Base-by-base conservation (phyloP, 805 yeast species). In the Myxozyma neglecta region DNA sequence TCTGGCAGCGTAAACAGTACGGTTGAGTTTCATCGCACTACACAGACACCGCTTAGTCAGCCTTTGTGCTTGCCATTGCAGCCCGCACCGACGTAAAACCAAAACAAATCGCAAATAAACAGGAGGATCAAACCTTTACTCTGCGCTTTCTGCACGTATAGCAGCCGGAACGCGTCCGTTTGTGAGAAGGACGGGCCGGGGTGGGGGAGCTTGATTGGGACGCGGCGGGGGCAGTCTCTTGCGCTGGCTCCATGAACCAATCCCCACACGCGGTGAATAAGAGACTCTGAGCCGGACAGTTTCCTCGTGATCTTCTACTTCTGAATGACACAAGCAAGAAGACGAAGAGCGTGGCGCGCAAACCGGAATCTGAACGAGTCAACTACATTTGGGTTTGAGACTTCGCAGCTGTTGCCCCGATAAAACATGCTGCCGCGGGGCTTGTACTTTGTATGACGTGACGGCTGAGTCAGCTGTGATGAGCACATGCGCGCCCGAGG, bases 1-100 rank as follows among this genome's bases (percentile, higher is more conserved):
- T 63, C 39, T 35, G 57, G 51, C 66, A 63, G 24, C 66, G 61
- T 10, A 34, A 9, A 37, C 66, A 63, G 14, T 9, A 35, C n/a
- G 66, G 66, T 20, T 64, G 51, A 11, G 61, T 34, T 34, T 63
- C 66, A 46, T 63, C 66, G 64, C 66, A 63, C 64, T 62, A 29
- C 3, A 13, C 16, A 34, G 8, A 36, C 34, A n/a, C 39, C 16
- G n/a, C n/a, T 36, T 14, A 56, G 54, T 24, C 6, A 36, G 32
- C 44, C n/a, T 24, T 5, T 24, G 29, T 24, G 29, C 29, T 24
- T 2, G 29, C 29, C 29, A 24, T 24, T 24, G 29, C 5, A 5
- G 29, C 29, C 29, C 29, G 5, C 29, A 24, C 2, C 5, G 29
- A 24, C 29, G 5, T 5, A 24, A 24, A 24, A 24, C 29, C 29